These are phyloP conservation scores for Crataegus laevigata DNA, from an alignment of 306 rosid species.

Conservation along the genomic window DNA sequence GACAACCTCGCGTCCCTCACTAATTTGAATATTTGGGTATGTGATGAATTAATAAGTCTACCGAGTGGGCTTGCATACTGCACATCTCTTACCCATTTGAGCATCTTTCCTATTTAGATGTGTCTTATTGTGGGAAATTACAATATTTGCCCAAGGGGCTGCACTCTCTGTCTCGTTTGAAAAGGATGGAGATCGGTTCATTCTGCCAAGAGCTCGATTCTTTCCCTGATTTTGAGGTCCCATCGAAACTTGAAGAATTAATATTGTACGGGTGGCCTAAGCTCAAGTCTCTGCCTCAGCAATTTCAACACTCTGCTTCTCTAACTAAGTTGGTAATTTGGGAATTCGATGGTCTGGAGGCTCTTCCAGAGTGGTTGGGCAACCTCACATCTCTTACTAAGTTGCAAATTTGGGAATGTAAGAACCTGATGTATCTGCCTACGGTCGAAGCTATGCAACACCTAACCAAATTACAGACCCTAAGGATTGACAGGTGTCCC, in stretches of 20 bases:
- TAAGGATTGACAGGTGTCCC: neutral
- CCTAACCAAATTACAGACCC: neutral
- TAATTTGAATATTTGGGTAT: accelerated
- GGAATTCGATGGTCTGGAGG: neutral
- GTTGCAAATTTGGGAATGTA: accelerated
- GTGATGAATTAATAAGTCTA: neutral
- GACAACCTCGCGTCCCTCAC: too few species aligned
- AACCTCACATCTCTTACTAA: too few species aligned
- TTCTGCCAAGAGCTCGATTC: too few species aligned
- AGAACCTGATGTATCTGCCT: neutral
- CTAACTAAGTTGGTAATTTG: too few species aligned
- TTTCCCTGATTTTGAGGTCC: too few species aligned
- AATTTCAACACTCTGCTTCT: neutral
- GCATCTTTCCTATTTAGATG: too few species aligned
- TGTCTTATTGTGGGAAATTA: too few species aligned
- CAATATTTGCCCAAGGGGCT: too few species aligned
- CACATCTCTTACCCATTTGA: neutral
- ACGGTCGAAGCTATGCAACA: neutral
- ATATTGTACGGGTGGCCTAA: too few species aligned
- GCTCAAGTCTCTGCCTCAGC: neutral
- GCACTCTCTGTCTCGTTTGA: too few species aligned
- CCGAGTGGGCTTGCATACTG: neutral
- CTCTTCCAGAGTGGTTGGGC: neutral
- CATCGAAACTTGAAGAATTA: too few species aligned
- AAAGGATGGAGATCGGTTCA: accelerated